These are phyloP conservation scores for Dioszegia crocea DNA, from an alignment of 768 basidiomycete genomes.

Conservation along the genomic window DNA sequence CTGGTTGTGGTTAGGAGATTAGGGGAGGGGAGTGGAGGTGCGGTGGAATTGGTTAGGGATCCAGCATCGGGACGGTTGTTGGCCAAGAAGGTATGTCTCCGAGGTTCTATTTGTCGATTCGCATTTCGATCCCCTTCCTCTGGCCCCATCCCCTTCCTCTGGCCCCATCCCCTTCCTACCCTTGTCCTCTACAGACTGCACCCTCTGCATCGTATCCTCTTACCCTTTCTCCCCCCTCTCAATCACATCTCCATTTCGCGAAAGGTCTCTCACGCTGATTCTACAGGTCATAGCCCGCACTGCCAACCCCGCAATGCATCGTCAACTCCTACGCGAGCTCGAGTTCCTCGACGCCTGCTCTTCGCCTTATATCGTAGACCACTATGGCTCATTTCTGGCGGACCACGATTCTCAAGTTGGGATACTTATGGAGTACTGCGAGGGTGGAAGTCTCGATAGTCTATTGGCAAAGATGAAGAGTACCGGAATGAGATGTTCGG, in stretches of 20 bases:
- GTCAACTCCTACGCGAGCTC: conserved; percentile 50
- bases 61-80: conserved; percentile 43
- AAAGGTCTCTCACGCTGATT: neutral
- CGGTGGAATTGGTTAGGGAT: conserved; percentile 47
- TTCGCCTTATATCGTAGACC: conserved; percentile 50
- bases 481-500: conserved; percentile 41
- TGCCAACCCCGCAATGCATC: conserved; percentile 49
- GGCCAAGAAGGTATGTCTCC: conserved; percentile 48
- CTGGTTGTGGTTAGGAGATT: conserved; percentile 38
- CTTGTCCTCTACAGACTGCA: no score
- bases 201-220: no score
- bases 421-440: conserved; percentile 51
- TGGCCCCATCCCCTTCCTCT: no score
- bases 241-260: no score
- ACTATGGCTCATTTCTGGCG: conserved; percentile 50
- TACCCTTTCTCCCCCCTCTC: no score
- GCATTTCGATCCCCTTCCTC: no score
- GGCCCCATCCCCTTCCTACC: no score
- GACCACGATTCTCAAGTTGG: conserved; percentile 47
- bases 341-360: conserved; percentile 48
- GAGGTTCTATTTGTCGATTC: neutral
- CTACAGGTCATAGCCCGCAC: conserved; percentile 48
- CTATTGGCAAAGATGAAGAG: conserved; percentile 42
- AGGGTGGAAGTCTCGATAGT: conserved; percentile 48
- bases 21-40: conserved; percentile 50